A percentile compares a stretch with the other conserved stretches of the same genome.
These are phyloP conservation scores for Artemisia tridentata DNA, from an alignment of 129 eudicot genomes.

Conservation along the genomic window DNA sequence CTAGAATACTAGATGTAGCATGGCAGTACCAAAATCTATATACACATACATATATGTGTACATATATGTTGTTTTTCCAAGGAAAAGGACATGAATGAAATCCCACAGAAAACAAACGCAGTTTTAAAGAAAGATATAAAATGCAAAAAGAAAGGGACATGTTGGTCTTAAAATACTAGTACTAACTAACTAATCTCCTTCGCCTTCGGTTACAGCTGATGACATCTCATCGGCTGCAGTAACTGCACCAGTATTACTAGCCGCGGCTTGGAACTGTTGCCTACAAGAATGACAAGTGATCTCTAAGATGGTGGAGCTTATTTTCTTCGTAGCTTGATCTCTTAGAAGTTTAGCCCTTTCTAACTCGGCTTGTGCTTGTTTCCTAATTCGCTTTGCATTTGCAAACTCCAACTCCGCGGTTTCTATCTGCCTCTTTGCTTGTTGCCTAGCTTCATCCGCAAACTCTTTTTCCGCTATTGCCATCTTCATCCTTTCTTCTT, in stretches of 20 bases:
- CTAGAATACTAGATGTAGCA: conserved; percentile 12
- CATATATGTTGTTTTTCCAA: conserved; percentile 20
- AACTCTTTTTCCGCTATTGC: conserved; percentile 60
- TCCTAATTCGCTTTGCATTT: conserved; percentile 71
- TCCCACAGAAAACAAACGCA: conserved; percentile 30
- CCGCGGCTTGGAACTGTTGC: conserved; percentile 40
- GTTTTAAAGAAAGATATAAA: conserved; percentile 7
- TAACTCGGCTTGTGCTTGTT: conserved; percentile 73
- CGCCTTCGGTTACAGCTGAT: conserved; percentile 41
- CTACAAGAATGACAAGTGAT: conserved; percentile 81
- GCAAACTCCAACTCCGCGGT: conserved; percentile 72
- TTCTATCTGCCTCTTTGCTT: conserved; percentile 70
- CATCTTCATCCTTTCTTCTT: conserved; percentile 41
- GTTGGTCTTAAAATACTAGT: neutral
- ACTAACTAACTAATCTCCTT: conserved; percentile 24
- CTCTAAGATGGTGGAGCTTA: conserved; percentile 50
- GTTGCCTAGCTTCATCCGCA: conserved; percentile 69
- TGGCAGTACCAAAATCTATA: conserved; percentile 28
- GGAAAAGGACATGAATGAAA: conserved; percentile 18
- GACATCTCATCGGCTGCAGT: conserved; percentile 36
- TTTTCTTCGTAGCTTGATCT: conserved; percentile 57
- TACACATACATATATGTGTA: conserved; percentile 20
- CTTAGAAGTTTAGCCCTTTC: conserved; percentile 56
- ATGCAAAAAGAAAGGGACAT: neutral
- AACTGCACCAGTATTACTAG: conserved; percentile 16